phyloP scores from a whole-genome alignment of 768 basidiomycete genomes.

The Mycena rebaudengoi region DNA sequence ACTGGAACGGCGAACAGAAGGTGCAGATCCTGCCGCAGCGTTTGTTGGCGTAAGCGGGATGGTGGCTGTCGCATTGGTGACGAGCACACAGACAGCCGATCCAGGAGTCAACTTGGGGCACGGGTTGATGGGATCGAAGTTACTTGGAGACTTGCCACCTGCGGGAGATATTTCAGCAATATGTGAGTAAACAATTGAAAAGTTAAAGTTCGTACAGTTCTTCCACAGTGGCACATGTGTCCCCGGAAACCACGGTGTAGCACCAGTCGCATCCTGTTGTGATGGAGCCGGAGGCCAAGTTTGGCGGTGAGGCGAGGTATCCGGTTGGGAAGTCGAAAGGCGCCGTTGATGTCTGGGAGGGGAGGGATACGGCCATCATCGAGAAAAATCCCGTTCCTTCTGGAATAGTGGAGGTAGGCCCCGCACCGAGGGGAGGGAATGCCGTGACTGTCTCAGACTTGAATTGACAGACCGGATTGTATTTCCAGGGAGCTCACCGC shows the following conservation, averaged over 20 bases:
- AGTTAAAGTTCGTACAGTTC: neutral
- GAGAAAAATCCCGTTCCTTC: neutral
- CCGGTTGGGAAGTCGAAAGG: neutral
- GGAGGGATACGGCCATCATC: neutral
- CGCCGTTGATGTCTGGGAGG: neutral
- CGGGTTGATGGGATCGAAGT: neutral
- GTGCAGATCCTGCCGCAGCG: constrained; percentile 6
- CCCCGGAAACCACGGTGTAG: neutral
- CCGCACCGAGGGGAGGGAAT: constrained; percentile 5
- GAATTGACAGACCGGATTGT: too few species aligned
- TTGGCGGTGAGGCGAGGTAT: neutral
- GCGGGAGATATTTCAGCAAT: neutral
- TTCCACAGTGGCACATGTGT: neutral
- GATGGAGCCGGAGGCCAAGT: constrained; percentile 3
- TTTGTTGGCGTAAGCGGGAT: constrained; percentile 5
- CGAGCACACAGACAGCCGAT: neutral
- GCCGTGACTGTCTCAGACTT: constrained; percentile 15
- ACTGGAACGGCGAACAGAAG: neutral
- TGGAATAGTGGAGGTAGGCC: neutral
- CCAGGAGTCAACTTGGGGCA: constrained; percentile 1
- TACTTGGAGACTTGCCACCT: neutral
- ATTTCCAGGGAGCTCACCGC: neutral
- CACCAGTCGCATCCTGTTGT: constrained; percentile 1
- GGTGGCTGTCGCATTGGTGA: neutral
- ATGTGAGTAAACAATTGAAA: neutral